Base-by-base conservation (phyloP, 2,329 filamentous ascomycete species). In the Epicoccum sorghinum region DNA sequence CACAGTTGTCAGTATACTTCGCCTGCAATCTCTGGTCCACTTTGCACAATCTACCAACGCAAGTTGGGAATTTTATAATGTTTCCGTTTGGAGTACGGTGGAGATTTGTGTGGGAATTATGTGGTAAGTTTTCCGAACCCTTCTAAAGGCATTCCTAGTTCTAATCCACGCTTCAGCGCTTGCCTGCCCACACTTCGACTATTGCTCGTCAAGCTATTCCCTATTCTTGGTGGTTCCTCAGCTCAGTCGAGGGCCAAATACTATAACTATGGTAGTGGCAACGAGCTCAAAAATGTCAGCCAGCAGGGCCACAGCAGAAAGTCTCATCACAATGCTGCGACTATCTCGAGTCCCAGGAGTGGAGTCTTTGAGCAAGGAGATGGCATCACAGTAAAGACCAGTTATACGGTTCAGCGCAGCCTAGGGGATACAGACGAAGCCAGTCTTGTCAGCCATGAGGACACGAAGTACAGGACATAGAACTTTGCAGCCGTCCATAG, bases 81-180 rank as follows among this genome's bases (percentile, higher is more conserved):
- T 76, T 7, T 69, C 72, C 1, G 70, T 74, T 40, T 80, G 77
- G 77, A 75, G 71, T 32, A 70, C 72, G 3, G 68, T 79, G 8
- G 77, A 80, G 60, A 71, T 77, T 33, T 68, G 77, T 57, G 72
- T 78, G 1, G 77, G 76, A 13, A 76, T 79, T 43, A 74, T 79
- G 47, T 78, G 64, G 60, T 63, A 52, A 45, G 59, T 53, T n/a
- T 14, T 4, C 6, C 14, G 40, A 24, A 9, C 4, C 24, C 27
- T 29, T 4, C 7, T 0, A 2, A 30, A 12, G 23, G 6, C 7
- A 30, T 41, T 18, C 3, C 8, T 8, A 18, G 5, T 18, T 24
- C 49, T 52, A 13, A 54, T 8, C 13, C 24, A 18, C 14, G 18
- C 18, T 8, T 30, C 30, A 65, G 76, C 49, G 75, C 75, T 9